These are phyloP conservation scores for Alternaria panax DNA, from an alignment of 2,329 filamentous ascomycete genomes.

Conservation along the genomic window DNA sequence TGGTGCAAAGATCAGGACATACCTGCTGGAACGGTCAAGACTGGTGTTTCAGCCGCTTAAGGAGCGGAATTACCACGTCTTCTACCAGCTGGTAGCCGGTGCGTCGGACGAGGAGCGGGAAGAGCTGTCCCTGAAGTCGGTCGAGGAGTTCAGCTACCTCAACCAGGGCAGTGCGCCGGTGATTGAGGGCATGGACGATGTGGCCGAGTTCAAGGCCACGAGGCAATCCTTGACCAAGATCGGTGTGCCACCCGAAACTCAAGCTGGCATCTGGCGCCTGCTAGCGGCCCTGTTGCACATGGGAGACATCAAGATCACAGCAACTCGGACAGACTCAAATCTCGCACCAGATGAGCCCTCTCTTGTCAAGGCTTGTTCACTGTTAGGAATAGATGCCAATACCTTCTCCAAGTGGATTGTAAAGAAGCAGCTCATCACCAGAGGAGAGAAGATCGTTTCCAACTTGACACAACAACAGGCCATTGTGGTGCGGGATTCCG, in stretches of 20 bases:
- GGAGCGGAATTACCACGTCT: slow-evolving; percentile 98
- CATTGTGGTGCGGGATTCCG: slow-evolving; percentile 91
- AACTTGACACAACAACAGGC: slow-evolving; percentile 94
- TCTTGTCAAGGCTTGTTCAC: slow-evolving; percentile 78
- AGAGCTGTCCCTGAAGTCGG: slow-evolving; percentile 77
- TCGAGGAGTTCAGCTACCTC: slow-evolving; percentile 93
- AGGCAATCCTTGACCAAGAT: slow-evolving; percentile 87
- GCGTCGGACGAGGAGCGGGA: slow-evolving; percentile 84
- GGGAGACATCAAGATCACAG: slow-evolving; percentile 94
- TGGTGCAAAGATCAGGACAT: slow-evolving; percentile 95
- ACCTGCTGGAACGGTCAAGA: slow-evolving; percentile 91
- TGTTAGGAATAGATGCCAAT: slow-evolving; percentile 84
- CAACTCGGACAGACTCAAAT: slow-evolving; percentile 86
- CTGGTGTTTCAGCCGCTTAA: slow-evolving; percentile 97
- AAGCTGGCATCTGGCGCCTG: slow-evolving; percentile 86
- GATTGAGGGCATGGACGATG: slow-evolving; percentile 95
- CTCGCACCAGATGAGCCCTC: slow-evolving; percentile 82
- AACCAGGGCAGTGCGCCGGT: slow-evolving; percentile 92
- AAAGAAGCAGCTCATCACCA: slow-evolving; percentile 96
- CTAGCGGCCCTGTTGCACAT: slow-evolving; percentile 91
- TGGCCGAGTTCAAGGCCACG: slow-evolving; percentile 89
- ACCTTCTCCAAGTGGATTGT: slow-evolving; percentile 98
- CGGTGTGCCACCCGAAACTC: slow-evolving; percentile 76
- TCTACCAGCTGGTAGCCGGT: slow-evolving; percentile 95
- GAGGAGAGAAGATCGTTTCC: slow-evolving; percentile 96